Evolutionary conservation across 768 basidiomycete species (phyloP).

Genomic region (Naematelia aurantialba): DNA sequence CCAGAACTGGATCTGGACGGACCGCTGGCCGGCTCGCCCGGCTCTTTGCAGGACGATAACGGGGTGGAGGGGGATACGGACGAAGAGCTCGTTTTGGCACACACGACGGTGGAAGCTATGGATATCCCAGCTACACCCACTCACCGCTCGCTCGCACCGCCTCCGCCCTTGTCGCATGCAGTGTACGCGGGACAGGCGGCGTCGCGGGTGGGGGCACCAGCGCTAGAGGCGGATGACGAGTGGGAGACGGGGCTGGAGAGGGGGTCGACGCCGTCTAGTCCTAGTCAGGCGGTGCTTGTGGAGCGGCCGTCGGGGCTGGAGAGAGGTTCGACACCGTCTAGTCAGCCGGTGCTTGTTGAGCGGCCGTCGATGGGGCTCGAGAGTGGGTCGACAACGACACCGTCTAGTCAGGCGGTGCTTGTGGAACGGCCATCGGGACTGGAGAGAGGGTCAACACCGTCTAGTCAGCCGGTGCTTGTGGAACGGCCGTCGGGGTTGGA

Average conservation of each 20-base stretch:
- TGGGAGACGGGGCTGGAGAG: background rate
- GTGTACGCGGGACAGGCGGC: too few relatives aligned
- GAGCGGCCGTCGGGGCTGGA: too few relatives aligned
- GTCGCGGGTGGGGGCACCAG: too few relatives aligned
- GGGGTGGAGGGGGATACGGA: background rate
- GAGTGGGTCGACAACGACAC: background rate
- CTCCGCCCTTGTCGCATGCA: too few relatives aligned
- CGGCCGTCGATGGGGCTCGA: background rate
- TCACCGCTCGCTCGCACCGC: background rate
- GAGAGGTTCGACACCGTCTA: background rate
- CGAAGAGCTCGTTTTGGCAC: background rate
- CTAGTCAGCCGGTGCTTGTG: background rate
- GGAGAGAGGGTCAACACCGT: background rate
- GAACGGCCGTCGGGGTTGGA: background rate
- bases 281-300: background rate
- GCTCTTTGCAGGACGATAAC: background rate
- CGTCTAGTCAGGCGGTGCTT: background rate
- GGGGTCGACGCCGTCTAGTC: background rate
- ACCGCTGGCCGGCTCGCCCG: background rate
- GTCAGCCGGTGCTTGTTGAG: background rate
- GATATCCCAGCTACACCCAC: background rate
- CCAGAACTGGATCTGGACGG: conserved; percentile 58
- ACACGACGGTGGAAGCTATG: background rate
- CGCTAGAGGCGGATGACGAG: background rate
- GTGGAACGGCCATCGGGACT: too few relatives aligned